Conservation (phyloP, 805 yeast genomes). For the Komagataella pseudopastoris region DNA sequence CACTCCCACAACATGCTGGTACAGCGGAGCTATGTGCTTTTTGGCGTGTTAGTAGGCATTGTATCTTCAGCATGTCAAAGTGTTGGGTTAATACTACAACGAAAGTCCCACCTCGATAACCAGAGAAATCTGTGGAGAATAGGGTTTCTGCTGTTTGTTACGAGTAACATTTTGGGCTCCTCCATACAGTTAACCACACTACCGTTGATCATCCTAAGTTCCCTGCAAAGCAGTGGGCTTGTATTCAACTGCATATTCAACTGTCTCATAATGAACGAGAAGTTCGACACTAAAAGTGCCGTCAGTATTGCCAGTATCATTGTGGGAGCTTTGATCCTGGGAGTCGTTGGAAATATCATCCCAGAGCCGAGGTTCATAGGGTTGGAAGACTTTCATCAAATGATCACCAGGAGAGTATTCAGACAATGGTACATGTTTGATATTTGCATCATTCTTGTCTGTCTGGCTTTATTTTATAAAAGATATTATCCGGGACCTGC, state of each 20-base stretch:
- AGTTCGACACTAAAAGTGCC: conserved; percentile 41
- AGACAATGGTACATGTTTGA: conserved; percentile 39
- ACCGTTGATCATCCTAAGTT: conserved; percentile 69
- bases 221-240: conserved; percentile 78
- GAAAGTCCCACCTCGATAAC: conserved; percentile 51
- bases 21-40: conserved; percentile 1
- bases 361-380: conserved; percentile 16
- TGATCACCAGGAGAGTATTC: conserved; percentile 31
- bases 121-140: conserved; percentile 48
- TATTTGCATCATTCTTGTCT: conserved; percentile 12
- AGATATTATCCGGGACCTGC: conserved; percentile 29
- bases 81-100: conserved; percentile 68
- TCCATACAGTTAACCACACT: conserved; percentile 72
- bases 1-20: not conserved
- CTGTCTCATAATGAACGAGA: conserved; percentile 50
- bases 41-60: conserved; percentile 37
- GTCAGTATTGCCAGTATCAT: conserved; percentile 58
- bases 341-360: conserved; percentile 47
- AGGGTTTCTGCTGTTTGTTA: conserved; percentile 59
- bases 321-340: conserved; percentile 66
- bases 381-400: conserved; percentile 29
- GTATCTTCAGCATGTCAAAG: conserved; percentile 70
- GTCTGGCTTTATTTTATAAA: conserved; percentile 7
- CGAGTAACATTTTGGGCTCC: conserved; percentile 70
- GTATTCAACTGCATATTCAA: conserved; percentile 76